Percentiles rank a stretch among this genome's conserved stretches.
Evolutionary conservation across 1,139 yeast genomes (phyloP).

Genomic region (Nakaseomyces glabratus): DNA sequence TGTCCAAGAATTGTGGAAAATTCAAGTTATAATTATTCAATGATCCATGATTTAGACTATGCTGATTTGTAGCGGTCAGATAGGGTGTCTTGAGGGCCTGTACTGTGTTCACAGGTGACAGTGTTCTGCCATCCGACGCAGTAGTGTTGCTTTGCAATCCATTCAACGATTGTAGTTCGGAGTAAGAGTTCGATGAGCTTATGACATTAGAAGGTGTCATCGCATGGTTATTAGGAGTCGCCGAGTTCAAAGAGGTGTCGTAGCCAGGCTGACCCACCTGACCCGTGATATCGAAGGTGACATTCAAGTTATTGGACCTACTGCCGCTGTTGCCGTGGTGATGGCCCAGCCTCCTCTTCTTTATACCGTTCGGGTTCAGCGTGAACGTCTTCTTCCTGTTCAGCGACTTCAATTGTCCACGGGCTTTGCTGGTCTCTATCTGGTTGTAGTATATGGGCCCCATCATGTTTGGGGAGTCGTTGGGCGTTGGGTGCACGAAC

Average conservation of each 20-base stretch:
- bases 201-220: slow-evolving; percentile 6
- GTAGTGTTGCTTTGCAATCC: slow-evolving; percentile 5
- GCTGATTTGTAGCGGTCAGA: background rate
- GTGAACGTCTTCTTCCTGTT: slow-evolving; percentile 15
- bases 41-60: background rate
- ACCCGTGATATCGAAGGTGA: too few species aligned
- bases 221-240: too few species aligned
- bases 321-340: too few species aligned
- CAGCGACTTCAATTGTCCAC: background rate
- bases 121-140: background rate
- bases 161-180: slow-evolving; percentile 6
- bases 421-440: background rate
- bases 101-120: background rate
- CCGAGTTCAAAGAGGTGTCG: too few species aligned
- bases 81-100: slow-evolving; percentile 1
- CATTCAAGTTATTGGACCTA: too few species aligned
- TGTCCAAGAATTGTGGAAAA: slow-evolving; percentile 2
- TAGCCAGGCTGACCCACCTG: too few species aligned
- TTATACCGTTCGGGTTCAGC: slow-evolving; percentile 29
- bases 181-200: slow-evolving; percentile 7
- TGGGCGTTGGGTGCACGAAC: slow-evolving; percentile 3
- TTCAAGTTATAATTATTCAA: slow-evolving; percentile 2
- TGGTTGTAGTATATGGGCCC: slow-evolving; percentile 5
- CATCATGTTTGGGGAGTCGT: background rate
- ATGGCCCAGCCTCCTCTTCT: slow-evolving; percentile 20